These are phyloP conservation scores for Chlamydomonas schloesseri DNA, from an alignment of 139 green algal genomes.

Conservation along the genomic window DNA sequence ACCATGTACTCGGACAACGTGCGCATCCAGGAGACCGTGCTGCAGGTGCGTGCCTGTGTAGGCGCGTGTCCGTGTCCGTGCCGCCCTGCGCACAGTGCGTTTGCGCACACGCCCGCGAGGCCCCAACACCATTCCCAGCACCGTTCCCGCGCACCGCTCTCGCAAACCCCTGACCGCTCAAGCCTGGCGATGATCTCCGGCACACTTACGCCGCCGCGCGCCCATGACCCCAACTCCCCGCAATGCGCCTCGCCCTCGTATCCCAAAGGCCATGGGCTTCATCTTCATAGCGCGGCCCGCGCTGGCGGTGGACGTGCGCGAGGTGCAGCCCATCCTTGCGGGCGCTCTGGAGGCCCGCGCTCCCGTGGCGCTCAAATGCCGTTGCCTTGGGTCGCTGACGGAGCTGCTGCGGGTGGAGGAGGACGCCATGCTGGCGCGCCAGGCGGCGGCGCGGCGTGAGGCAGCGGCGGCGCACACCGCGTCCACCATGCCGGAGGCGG, in stretches of 20 bases:
- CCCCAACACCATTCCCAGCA: too few species aligned
- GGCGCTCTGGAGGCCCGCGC: slow-evolving; percentile 54
- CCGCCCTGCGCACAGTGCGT: too few species aligned
- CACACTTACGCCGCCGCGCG: too few species aligned
- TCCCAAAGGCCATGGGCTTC: slow-evolving; percentile 77
- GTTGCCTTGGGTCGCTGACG: slow-evolving; percentile 74
- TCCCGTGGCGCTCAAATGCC: slow-evolving; percentile 61
- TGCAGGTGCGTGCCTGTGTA: slow-evolving; percentile 63
- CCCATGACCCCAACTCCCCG: too few species aligned
- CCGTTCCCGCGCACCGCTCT: too few species aligned
- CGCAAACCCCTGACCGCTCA: too few species aligned
- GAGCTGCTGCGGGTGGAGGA: slow-evolving; percentile 84
- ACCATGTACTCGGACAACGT: background rate
- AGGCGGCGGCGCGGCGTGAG: slow-evolving; percentile 50
- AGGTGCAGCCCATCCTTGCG: slow-evolving; percentile 44
- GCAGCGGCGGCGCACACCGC: background rate
- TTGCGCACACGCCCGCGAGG: too few species aligned
- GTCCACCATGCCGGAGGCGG: slow-evolving; percentile 11
- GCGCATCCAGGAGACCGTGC: slow-evolving; percentile 57
- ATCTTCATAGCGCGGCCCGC: slow-evolving; percentile 75
- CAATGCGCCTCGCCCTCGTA: too few species aligned
- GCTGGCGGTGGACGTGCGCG: slow-evolving; percentile 60
- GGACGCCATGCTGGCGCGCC: slow-evolving; percentile 61
- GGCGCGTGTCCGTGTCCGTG: too few species aligned
- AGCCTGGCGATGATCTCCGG: too few species aligned